These are phyloP conservation scores for Halteria grandinella DNA, from an alignment of 73 alveolate species.

Conservation along the genomic window DNA sequence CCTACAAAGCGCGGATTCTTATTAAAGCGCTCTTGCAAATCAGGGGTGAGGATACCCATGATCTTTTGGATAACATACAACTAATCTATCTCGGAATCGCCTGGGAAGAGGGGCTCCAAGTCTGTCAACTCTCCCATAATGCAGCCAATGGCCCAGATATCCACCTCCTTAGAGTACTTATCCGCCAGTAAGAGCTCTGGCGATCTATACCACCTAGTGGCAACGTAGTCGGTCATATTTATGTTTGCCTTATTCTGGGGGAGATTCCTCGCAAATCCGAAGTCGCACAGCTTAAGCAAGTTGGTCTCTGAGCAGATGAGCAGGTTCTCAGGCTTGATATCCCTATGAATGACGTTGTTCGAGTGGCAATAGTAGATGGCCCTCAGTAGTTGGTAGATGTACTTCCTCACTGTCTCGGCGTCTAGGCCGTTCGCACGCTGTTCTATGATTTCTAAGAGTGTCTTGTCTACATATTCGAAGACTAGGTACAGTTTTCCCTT, in stretches of 20 bases:
- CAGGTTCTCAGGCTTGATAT: slow-evolving; percentile 81
- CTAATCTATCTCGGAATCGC: slow-evolving; percentile 93
- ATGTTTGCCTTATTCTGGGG: neutral
- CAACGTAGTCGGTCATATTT: slow-evolving; percentile 79
- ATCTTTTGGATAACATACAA: slow-evolving; percentile 85
- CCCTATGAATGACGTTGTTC: slow-evolving; percentile 74
- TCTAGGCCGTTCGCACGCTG: slow-evolving; percentile 75
- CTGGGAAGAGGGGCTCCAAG: slow-evolving; percentile 96
- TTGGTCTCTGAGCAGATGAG: slow-evolving; percentile 62
- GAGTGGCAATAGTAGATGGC: slow-evolving; percentile 74
- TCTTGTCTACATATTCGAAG: slow-evolving; percentile 77
- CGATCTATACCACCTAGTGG: slow-evolving; percentile 84
- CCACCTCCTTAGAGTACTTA: slow-evolving; percentile 86
- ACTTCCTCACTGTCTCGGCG: slow-evolving; percentile 61
- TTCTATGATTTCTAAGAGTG: slow-evolving; percentile 74
- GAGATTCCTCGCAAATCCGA: slow-evolving; percentile 63
- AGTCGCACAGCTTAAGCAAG: slow-evolving; percentile 60
- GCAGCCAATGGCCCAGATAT: slow-evolving; percentile 96
- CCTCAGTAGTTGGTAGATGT: slow-evolving; percentile 65
- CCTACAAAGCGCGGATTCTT: slow-evolving; percentile 92
- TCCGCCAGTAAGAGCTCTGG: slow-evolving; percentile 80
- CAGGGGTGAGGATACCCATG: slow-evolving; percentile 85
- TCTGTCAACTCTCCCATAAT: slow-evolving; percentile 95
- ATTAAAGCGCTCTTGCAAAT: slow-evolving; percentile 78
- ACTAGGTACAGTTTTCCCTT: slow-evolving; percentile 79